These are phyloP conservation scores for Xerocomellus dryophilus DNA, from an alignment of 768 basidiomycete species.

Conservation along the genomic window DNA sequence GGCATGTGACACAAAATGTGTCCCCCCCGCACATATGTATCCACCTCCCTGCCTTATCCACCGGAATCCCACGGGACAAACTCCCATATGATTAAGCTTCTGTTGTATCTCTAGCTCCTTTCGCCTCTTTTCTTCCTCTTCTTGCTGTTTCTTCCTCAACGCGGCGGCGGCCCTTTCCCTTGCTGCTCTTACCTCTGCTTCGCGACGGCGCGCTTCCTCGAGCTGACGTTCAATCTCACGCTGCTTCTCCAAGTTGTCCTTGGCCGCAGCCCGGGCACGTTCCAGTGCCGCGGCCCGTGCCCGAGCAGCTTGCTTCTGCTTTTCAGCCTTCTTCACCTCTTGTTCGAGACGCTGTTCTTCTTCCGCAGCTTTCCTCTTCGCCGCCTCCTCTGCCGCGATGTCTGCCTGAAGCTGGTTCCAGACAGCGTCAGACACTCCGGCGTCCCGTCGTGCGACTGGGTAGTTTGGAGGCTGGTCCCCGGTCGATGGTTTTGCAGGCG, in stretches of 20 bases:
- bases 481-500: not conserved
- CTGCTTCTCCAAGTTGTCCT: slow-evolving; percentile 16
- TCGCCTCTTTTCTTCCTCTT: slow-evolving; percentile 37
- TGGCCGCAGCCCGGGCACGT: slow-evolving; percentile 21
- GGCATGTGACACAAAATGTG: slow-evolving; percentile 37
- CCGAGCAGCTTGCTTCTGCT: slow-evolving; percentile 11
- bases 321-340: slow-evolving; percentile 15
- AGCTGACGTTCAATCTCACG: slow-evolving; percentile 27
- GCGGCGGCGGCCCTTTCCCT: slow-evolving; percentile 26
- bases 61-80: slow-evolving; percentile 43
- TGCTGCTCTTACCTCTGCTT: slow-evolving; percentile 23
- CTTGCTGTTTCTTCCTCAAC: slow-evolving; percentile 31
- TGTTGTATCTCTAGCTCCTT: slow-evolving; percentile 37
- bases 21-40: slow-evolving; percentile 47
- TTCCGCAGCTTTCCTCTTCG: slow-evolving; percentile 16
- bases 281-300: slow-evolving; percentile 12
- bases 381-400: slow-evolving; percentile 26
- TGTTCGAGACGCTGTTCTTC: slow-evolving; percentile 20
- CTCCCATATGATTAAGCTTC: slow-evolving; percentile 46
- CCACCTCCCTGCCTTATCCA: slow-evolving; percentile 44
- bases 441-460: slow-evolving; percentile 37
- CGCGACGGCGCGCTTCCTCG: slow-evolving; percentile 31
- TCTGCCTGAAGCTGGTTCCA: slow-evolving; percentile 51
- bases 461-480: slow-evolving; percentile 6
- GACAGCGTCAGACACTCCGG: slow-evolving; percentile 49